A percentile compares a stretch with the other conserved stretches of the same genome.
These are phyloP conservation scores for Neoscytalidium dimidiatum DNA, from an alignment of 2,329 filamentous ascomycete species.

Conservation along the genomic window DNA sequence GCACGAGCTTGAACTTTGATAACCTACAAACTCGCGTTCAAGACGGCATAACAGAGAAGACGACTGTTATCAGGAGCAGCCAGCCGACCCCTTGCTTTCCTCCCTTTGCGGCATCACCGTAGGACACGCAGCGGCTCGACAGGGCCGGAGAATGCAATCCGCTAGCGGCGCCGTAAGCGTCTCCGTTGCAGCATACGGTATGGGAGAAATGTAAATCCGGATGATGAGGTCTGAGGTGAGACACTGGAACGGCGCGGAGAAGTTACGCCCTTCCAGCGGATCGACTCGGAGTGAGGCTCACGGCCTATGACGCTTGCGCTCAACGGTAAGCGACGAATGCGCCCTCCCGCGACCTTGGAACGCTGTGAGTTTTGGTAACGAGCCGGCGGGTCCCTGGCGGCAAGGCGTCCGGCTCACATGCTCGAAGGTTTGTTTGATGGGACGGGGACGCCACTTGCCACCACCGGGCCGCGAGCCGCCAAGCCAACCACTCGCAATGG, in stretches of 20 bases:
- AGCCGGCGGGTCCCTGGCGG: no score
- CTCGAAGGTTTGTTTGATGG: neutral
- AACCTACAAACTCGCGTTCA: no score
- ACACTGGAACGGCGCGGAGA: no score
- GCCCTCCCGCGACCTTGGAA: no score
- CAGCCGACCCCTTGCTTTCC: neutral
- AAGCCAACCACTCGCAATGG: neutral
- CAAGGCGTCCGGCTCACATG: no score
- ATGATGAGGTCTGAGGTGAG: neutral
- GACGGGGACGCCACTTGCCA: neutral
- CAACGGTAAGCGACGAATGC: no score
- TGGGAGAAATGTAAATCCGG: constrained; percentile 3
- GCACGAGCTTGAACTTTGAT: no score
- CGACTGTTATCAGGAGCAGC: neutral
- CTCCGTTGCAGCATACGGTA: neutral
- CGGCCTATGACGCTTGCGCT: neutral
- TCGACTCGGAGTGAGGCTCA: neutral
- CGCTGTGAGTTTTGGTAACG: no score
- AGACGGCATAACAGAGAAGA: no score
- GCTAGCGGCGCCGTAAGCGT: neutral
- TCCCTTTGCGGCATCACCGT: neutral
- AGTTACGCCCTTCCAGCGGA: neutral
- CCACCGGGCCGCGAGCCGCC: neutral
- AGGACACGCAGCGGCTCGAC: neutral
- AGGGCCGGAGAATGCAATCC: neutral